Percentiles rank a stretch among this genome's conserved stretches.
phyloP scores from a whole-genome alignment of 768 basidiomycete species.

The Lanmaoa rubissima region DNA sequence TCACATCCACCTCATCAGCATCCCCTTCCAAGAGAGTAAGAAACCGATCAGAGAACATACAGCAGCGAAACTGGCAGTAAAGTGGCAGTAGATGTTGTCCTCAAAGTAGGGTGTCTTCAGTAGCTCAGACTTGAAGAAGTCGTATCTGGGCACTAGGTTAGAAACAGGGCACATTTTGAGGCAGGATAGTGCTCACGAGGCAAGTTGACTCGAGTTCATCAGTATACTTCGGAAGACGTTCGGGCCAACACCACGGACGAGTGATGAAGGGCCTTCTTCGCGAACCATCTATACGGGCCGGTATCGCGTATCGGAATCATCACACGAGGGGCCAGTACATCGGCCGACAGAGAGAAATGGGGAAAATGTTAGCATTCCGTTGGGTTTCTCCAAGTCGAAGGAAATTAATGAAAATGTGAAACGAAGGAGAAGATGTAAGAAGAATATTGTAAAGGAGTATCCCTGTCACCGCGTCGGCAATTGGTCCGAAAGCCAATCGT shows the following conservation, averaged over 20 bases:
- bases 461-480: not conserved
- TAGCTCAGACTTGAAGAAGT: constrained; percentile 87
- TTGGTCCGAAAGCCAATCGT: not conserved
- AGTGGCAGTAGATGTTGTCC: constrained; percentile 82
- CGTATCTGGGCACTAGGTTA: constrained; percentile 53
- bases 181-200: constrained; percentile 55
- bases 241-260: constrained; percentile 74
- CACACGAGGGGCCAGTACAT: not conserved
- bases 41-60: constrained; percentile 39
- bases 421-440: not conserved
- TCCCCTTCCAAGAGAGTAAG: not conserved
- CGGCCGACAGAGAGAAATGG: not conserved
- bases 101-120: constrained; percentile 68
- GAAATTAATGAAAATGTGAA: not conserved
- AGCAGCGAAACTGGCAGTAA: constrained; percentile 83
- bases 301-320: not conserved
- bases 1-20: constrained; percentile 1
- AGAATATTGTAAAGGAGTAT: not conserved
- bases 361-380: constrained; percentile 8
- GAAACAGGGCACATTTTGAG: not conserved
- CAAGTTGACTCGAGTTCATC: constrained; percentile 92
- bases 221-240: constrained; percentile 84
- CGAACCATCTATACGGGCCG: constrained; percentile 66
- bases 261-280: constrained; percentile 79
- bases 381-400: not conserved